Percentiles rank a stretch among this genome's conserved stretches.
Conservation (phyloP, 1,284 basidiomycete species). For the Mycosarcoma maydis region DNA sequence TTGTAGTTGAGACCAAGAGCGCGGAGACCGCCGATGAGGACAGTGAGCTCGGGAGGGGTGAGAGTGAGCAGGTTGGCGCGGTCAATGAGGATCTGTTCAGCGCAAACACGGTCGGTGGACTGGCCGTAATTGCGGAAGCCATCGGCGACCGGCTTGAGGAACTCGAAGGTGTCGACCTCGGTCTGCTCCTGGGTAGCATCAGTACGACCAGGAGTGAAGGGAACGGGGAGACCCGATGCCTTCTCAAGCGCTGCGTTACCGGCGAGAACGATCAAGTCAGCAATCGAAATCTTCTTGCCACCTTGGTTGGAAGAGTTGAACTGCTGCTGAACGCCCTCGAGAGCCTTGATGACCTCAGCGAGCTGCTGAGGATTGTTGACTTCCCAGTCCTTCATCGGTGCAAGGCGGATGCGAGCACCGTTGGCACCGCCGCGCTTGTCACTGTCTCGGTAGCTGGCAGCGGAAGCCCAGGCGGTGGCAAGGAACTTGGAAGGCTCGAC, state of each 20-base stretch:
- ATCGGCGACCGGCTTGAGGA: slow-evolving; percentile 34
- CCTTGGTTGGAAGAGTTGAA: slow-evolving; percentile 40
- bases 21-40: slow-evolving; percentile 44
- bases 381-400: slow-evolving; percentile 45
- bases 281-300: slow-evolving; percentile 43
- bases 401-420: slow-evolving; percentile 38
- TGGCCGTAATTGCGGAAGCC: slow-evolving; percentile 41
- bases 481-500: slow-evolving; percentile 44
- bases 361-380: slow-evolving; percentile 41
- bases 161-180: slow-evolving; percentile 34
- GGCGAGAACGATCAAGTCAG: slow-evolving; percentile 38
- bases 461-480: slow-evolving; percentile 33
- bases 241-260: slow-evolving; percentile 46
- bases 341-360: slow-evolving; percentile 34
- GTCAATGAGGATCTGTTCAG: slow-evolving; percentile 44
- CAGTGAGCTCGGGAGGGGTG: slow-evolving; percentile 34
- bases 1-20: slow-evolving; percentile 40
- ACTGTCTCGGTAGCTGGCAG: slow-evolving; percentile 32
- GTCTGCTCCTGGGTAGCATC: slow-evolving; percentile 37
- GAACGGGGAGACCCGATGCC: slow-evolving; percentile 37
- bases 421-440: slow-evolving; percentile 48
- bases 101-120: slow-evolving; percentile 32
- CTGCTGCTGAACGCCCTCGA: slow-evolving; percentile 42
- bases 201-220: slow-evolving; percentile 42
- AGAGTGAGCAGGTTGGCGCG: slow-evolving; percentile 41